phyloP scores from a whole-genome alignment of 345 rosid genomes.

The Eucalyptus brandiana region DNA sequence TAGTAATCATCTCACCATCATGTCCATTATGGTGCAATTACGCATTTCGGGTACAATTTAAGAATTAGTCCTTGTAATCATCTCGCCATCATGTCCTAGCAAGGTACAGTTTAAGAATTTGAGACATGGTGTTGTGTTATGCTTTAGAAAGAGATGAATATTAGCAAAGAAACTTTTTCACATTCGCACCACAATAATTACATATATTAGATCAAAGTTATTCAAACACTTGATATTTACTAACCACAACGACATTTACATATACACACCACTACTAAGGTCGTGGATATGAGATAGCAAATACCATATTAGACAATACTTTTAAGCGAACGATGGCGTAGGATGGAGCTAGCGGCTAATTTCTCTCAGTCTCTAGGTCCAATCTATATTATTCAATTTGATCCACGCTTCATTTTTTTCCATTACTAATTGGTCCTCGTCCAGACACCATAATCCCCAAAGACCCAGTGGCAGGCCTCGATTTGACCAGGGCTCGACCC shows the following conservation, averaged over 20 bases:
- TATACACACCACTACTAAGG: not conserved
- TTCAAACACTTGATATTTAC: not conserved
- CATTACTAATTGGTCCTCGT: conserved; percentile 14
- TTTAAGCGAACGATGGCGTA: not conserved
- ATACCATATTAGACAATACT: not conserved
- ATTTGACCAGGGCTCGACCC: conserved; percentile 67
- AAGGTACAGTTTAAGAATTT: no score
- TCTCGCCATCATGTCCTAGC: no score
- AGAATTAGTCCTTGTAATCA: no score
- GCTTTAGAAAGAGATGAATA: not conserved
- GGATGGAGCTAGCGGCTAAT: not conserved
- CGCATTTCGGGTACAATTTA: no score
- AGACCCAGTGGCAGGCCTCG: conserved; percentile 86
- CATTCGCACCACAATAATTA: not conserved
- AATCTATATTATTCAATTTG: not conserved
- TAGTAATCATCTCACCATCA: no score
- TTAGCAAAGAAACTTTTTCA: not conserved
- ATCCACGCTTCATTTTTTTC: not conserved
- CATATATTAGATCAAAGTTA: not conserved
- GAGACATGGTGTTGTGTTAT: not conserved
- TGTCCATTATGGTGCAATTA: no score
- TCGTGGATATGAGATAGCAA: not conserved
- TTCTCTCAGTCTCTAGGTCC: not conserved
- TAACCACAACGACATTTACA: not conserved
- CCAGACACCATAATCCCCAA: conserved; percentile 74